Percentiles rank a stretch among this genome's conserved stretches.
Evolutionary conservation across 441 rosid species (phyloP).

Genomic region (Adansonia rubrostipa): DNA sequence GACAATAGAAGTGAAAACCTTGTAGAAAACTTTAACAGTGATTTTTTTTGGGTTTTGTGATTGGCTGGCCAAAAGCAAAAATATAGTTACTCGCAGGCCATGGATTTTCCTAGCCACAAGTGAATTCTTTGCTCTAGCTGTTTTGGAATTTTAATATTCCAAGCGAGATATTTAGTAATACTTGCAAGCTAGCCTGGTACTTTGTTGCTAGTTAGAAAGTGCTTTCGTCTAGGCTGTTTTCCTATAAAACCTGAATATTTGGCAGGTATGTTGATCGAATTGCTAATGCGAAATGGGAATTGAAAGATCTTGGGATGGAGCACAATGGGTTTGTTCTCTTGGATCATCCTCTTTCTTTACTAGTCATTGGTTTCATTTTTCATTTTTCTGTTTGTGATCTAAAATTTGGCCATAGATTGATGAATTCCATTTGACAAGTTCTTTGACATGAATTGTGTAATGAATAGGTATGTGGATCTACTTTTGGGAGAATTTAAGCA

Average conservation of each 20-base stretch:
- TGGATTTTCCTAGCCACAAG: not conserved
- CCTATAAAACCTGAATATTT: slow-evolving; percentile 21
- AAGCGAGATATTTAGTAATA: not conserved
- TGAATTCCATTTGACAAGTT: not conserved
- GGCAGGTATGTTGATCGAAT: slow-evolving; percentile 90
- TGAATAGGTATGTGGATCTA: slow-evolving; percentile 88
- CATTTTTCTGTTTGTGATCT: not conserved
- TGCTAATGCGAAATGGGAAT: slow-evolving; percentile 94
- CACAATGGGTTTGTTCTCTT: slow-evolving; percentile 88
- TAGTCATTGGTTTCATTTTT: not conserved
- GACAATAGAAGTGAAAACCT: not conserved
- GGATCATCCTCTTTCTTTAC: slow-evolving; percentile 9
- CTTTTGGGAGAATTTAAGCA: slow-evolving; percentile 94
- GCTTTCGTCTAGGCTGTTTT: not conserved
- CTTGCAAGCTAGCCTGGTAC: slow-evolving; percentile 9
- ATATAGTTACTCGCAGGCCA: not conserved
- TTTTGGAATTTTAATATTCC: not conserved
- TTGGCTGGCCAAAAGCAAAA: not conserved
- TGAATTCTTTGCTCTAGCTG: not conserved
- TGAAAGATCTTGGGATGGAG: slow-evolving; percentile 95
- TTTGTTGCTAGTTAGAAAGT: slow-evolving; percentile 19
- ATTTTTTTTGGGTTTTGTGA: not conserved
- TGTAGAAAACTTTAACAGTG: not conserved
- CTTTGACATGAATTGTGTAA: slow-evolving; percentile 23
- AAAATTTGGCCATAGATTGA: slow-evolving; percentile 9